phyloP scores from a whole-genome alignment of 352 stramenopile species.

The Globisporangium middletonii region DNA sequence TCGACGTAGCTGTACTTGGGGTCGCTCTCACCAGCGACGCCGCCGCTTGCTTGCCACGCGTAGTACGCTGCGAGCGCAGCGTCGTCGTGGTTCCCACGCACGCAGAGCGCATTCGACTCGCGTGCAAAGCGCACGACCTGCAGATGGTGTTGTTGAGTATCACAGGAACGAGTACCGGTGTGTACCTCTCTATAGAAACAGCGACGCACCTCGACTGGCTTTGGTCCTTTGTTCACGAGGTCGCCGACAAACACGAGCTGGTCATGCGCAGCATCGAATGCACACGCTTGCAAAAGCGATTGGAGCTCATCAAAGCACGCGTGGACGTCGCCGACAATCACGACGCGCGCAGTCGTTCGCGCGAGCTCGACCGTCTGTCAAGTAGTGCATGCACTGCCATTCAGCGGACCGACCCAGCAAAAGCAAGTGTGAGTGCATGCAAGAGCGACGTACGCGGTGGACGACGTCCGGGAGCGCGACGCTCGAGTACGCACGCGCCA shows the following conservation, averaged over 20 bases:
- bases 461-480: conserved; percentile 40
- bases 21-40: conserved; percentile 2
- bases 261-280: conserved; percentile 52
- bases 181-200: background rate
- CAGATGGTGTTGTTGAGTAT: background rate
- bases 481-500: conserved; percentile 32
- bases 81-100: conserved; percentile 83
- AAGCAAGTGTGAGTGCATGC: background rate
- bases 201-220: conserved; percentile 43
- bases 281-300: conserved; percentile 37
- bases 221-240: conserved; percentile 91
- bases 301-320: conserved; percentile 86
- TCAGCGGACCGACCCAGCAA: background rate
- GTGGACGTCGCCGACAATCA: conserved; percentile 91
- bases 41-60: conserved; percentile 23
- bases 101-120: conserved; percentile 40
- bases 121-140: conserved; percentile 74
- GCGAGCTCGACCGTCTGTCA: conserved; percentile 21
- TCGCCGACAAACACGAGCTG: conserved; percentile 87
- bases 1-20: conserved; percentile 69
- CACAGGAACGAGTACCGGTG: background rate
- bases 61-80: conserved; percentile 59
- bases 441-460: conserved; percentile 23
- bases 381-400: too few species aligned
- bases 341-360: conserved; percentile 28